Conservation (phyloP, 2,329 filamentous ascomycete species). For the Fusarium acutatum region DNA sequence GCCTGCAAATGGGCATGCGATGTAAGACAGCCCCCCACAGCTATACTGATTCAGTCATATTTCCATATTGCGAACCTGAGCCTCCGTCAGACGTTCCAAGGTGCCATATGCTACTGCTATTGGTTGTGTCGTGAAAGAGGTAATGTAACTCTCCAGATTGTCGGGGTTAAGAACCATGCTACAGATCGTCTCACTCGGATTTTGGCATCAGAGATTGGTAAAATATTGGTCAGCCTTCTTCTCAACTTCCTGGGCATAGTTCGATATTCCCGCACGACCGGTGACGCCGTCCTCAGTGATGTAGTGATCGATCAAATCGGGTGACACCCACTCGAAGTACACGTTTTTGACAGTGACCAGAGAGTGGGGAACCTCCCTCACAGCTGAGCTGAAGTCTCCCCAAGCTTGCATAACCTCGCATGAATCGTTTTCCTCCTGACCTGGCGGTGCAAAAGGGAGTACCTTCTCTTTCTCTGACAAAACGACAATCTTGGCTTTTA, state of each 20-base stretch:
- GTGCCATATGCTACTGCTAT: background rate
- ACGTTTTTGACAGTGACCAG: slow-evolving; percentile 55
- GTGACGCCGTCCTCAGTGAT: slow-evolving; percentile 62
- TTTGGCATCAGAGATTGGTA: slow-evolving; percentile 43
- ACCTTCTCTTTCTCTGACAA: slow-evolving; percentile 71
- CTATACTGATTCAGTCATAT: slow-evolving; percentile 16
- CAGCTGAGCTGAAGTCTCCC: slow-evolving; percentile 40
- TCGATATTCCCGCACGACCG: slow-evolving; percentile 49
- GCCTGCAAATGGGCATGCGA: background rate
- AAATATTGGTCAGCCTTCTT: slow-evolving; percentile 54
- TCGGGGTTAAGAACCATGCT: slow-evolving; percentile 10
- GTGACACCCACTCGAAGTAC: slow-evolving; percentile 70
- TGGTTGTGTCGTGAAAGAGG: background rate
- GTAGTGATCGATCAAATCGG: slow-evolving; percentile 60
- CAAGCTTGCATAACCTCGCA: slow-evolving; percentile 61
- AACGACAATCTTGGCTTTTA: slow-evolving; percentile 59
- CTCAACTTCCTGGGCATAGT: slow-evolving; percentile 49
- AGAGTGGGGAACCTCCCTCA: background rate
- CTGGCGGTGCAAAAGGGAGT: slow-evolving; percentile 52
- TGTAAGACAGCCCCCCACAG: slow-evolving; percentile 27
- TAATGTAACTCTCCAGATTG: slow-evolving; percentile 12
- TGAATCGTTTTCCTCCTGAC: slow-evolving; percentile 58
- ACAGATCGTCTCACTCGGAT: slow-evolving; percentile 2
- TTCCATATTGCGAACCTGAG: background rate
- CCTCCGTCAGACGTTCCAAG: slow-evolving; percentile 11